These are phyloP conservation scores for Saitoella complicata DNA, from an alignment of 805 yeast species.

Conservation along the genomic window DNA sequence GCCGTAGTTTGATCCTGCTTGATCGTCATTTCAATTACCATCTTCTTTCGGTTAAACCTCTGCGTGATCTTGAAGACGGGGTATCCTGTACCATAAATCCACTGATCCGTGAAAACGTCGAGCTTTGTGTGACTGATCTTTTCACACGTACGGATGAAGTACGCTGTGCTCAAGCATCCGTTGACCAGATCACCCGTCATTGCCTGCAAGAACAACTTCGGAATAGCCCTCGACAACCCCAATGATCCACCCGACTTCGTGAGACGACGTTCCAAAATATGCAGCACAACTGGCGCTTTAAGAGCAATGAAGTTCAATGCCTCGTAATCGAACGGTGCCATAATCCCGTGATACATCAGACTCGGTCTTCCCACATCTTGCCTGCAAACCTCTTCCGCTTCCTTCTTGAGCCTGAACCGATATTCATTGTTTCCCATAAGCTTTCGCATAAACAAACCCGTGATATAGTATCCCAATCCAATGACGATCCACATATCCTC, in stretches of 20 bases:
- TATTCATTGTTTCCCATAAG: conserved; percentile 76
- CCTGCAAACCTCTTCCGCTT: conserved; percentile 50
- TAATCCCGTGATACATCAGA: conserved; percentile 18
- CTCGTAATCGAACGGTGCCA: conserved; percentile 36
- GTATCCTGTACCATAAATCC: conserved; percentile 81
- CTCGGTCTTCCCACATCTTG: conserved; percentile 70
- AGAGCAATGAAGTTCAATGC: conserved; percentile 56
- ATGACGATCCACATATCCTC: conserved; percentile 80
- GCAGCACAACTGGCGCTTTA: conserved; percentile 74
- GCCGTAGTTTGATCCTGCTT: conserved; percentile 72
- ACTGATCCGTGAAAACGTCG: conserved; percentile 73
- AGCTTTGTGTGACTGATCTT: conserved; percentile 76
- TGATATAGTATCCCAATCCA: conserved; percentile 76
- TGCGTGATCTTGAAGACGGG: conserved; percentile 84
- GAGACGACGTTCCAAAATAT: conserved; percentile 78
- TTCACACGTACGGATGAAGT: conserved; percentile 88
- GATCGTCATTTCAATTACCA: conserved; percentile 87
- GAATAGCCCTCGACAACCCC: conserved; percentile 80
- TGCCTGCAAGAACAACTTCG: conserved; percentile 79
- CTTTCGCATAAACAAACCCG: conserved; percentile 46
- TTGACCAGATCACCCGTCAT: conserved; percentile 85
- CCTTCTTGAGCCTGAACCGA: conserved; percentile 49
- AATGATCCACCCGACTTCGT: conserved; percentile 90
- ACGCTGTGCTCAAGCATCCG: conserved; percentile 61
- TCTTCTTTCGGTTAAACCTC: conserved; percentile 80